phyloP scores from a whole-genome alignment of 805 yeast species.

The Vanderwaltozyma polyspora region DNA sequence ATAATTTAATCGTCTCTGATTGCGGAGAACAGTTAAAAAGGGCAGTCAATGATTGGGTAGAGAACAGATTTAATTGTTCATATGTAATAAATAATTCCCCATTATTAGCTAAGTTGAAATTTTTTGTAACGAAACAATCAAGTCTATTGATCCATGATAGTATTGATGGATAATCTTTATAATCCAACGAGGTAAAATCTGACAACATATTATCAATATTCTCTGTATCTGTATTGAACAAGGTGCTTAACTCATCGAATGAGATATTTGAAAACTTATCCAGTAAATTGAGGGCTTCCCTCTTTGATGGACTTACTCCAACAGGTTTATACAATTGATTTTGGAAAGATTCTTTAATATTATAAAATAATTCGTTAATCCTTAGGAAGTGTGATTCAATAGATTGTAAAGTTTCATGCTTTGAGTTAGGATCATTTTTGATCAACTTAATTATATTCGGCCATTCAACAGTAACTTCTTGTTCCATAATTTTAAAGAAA shows the following conservation, averaged over 20 bases:
- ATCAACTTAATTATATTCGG: conserved; percentile 31
- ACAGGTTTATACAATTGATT: conserved; percentile 59
- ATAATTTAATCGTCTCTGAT: conserved; percentile 8
- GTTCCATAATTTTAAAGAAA: conserved; percentile 54
- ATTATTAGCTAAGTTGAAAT: conserved; percentile 37
- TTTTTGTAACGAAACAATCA: conserved; percentile 48
- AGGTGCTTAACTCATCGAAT: conserved; percentile 8
- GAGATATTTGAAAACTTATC: conserved; percentile 12
- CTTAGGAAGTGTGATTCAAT: conserved; percentile 20
- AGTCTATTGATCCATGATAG: conserved; percentile 52
- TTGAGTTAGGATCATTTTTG: conserved; percentile 7
- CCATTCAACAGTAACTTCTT: conserved; percentile 48
- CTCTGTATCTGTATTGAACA: conserved; percentile 22
- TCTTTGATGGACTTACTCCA: conserved; percentile 16
- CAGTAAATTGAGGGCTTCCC: conserved; percentile 13
- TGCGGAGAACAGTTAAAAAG: conserved; percentile 33
- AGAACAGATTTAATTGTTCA: conserved; percentile 61
- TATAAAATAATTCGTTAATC: conserved; percentile 41
- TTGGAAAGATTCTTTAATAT: conserved; percentile 56
- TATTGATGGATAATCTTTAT: conserved; percentile 31
- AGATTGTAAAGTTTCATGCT: conserved; percentile 13
- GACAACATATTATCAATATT: conserved; percentile 9
- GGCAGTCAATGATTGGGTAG: conserved; percentile 43
- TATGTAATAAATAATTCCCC: conserved; percentile 73
- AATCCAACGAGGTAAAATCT: conserved; percentile 10